phyloP scores from a whole-genome alignment of 2,329 filamentous ascomycete genomes.

The Verticillium isaacii region DNA sequence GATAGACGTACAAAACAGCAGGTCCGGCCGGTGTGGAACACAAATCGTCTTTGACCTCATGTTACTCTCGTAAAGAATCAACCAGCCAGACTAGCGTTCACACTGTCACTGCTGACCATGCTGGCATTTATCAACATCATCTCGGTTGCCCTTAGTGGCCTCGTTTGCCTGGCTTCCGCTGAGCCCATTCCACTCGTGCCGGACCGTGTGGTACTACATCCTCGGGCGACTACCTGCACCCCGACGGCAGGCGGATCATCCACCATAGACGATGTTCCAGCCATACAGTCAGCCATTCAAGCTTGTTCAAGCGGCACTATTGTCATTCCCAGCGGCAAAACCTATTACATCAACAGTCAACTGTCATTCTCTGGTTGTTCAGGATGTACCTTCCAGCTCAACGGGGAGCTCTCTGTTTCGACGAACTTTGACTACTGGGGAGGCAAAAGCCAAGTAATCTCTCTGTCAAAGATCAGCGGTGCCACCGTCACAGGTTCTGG shows the following conservation, averaged over 20 bases:
- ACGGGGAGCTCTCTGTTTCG: conserved; percentile 35
- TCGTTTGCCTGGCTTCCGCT: neutral
- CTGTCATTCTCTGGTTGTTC: conserved; percentile 35
- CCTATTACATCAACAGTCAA: conserved; percentile 36
- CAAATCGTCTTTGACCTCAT: too few species aligned
- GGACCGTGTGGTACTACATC: neutral
- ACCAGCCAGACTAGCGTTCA: too few species aligned
- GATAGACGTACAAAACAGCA: too few species aligned
- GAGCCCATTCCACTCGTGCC: neutral
- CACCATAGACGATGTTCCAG: conserved; percentile 34
- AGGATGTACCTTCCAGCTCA: conserved; percentile 39
- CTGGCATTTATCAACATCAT: neutral
- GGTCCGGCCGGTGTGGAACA: too few species aligned
- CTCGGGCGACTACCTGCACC: neutral
- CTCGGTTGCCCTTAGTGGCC: neutral
- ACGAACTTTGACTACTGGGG: conserved; percentile 35
- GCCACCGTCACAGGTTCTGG: conserved; percentile 34
- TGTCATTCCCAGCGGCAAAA: conserved; percentile 31
- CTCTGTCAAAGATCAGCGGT: conserved; percentile 28
- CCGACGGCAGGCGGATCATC: neutral
- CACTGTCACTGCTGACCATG: too few species aligned
- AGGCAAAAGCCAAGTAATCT: conserved; percentile 32
- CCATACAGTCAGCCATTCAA: conserved; percentile 34
- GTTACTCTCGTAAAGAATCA: too few species aligned
- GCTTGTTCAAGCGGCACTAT: conserved; percentile 34